Evolutionary conservation across 2,329 filamentous ascomycete species (phyloP), one percentile per base, ranked within the genome.

Genomic region (Aspergillus aculeatinus): DNA sequence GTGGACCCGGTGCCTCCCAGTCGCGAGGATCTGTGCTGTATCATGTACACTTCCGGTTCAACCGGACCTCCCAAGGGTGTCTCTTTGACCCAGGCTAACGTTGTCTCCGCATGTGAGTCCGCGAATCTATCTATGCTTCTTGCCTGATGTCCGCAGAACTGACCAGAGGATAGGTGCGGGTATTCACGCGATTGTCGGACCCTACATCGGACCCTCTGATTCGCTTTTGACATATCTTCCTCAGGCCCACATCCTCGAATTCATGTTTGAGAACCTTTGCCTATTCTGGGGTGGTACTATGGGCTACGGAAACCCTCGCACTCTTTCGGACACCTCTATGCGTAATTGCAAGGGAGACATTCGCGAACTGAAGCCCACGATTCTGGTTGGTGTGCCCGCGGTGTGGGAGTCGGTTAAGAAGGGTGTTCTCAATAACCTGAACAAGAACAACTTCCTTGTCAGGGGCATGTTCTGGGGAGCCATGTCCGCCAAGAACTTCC

Each of bases 391-490:
- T 75, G 95, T 99, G 3, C 95, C 95, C 1, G 93, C 96, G 60
- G 89, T 99, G 33, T 99, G 94, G 93, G 95, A 99, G 79, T 93
- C 91, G 1, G 89, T 99, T 70, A 94, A 92, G 82, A 99, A 99
- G 82, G 95, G 95, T 57, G 90, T 99, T 70, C 81, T 94, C 65
- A 79, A 81, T 69, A 92, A 92, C 77, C 88, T 98, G 61, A 89
- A 90, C 72, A 80, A 84, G 60, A 85, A 89, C 63, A 88, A 87
- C 70, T 76, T 83, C n/a, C 60, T 98, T 48, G 83, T 89, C 60
- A 88, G 83, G 77, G 87, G 88, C 69, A 78, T 98, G 63, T 99
- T 99, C 83, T 89, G 86, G 86, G 85, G 82, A 55, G 86, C 85
- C 12, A 78, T 86, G 75, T 79, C 82, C 29, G 80, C 84, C 50